These are phyloP conservation scores for Theileria sp. DNA, from an alignment of 169 alveolate genomes.

Conservation along the genomic window DNA sequence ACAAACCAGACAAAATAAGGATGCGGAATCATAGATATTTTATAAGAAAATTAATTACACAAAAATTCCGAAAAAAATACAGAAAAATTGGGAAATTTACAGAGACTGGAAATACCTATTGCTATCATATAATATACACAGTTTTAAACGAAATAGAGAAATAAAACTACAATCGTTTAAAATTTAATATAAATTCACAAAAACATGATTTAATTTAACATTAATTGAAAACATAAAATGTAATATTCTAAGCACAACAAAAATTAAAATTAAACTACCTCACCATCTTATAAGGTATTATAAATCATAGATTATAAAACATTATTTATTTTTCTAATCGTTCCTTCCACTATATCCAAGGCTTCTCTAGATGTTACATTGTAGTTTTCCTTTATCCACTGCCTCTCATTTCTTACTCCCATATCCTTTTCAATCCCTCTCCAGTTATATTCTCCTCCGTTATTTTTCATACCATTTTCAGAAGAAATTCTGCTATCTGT, in stretches of 20 bases:
- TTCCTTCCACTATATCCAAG: conserved; percentile 18
- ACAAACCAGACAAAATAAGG: background rate
- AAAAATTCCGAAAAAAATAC: too few relatives aligned
- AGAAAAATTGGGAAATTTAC: background rate
- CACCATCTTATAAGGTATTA: background rate
- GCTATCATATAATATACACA: background rate
- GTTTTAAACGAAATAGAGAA: background rate
- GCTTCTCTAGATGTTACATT: background rate
- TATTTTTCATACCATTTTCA: background rate
- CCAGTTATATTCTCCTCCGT: background rate
- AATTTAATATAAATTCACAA: background rate
- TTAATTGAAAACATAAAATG: background rate
- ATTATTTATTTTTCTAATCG: conserved; percentile 13
- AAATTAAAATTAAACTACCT: conserved; percentile 1
- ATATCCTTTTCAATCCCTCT: background rate
- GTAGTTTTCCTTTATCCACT: conserved; percentile 8
- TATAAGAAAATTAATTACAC: background rate
- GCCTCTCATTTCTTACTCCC: background rate
- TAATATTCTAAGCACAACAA: conserved; percentile 16
- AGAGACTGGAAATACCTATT: background rate
- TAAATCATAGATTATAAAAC: background rate
- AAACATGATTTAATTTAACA: background rate
- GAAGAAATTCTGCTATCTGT: background rate
- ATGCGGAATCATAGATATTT: background rate
- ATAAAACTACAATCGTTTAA: background rate